These are phyloP conservation scores for Pythium phragmiticola DNA, from an alignment of 352 stramenopile species.

Conservation along the genomic window DNA sequence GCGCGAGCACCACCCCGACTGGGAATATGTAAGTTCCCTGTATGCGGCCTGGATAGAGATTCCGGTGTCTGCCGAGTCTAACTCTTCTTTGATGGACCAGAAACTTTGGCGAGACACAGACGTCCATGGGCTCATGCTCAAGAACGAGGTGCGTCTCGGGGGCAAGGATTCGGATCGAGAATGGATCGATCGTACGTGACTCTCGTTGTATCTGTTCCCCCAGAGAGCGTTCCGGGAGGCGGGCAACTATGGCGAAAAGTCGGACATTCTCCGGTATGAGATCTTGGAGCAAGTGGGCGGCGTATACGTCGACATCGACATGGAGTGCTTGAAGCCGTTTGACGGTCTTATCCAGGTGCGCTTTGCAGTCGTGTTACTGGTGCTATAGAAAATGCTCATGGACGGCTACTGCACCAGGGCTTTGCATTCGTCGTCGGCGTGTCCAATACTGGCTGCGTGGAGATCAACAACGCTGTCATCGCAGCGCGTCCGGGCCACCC, in stretches of 20 bases:
- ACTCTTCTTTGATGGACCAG: slow-evolving; percentile 17
- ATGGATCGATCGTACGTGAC: not conserved
- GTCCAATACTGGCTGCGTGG: slow-evolving; percentile 63
- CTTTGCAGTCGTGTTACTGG: not conserved
- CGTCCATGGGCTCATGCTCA: slow-evolving; percentile 23
- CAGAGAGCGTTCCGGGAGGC: slow-evolving; percentile 45
- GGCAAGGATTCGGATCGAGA: not conserved
- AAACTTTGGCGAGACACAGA: slow-evolving; percentile 56
- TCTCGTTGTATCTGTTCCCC: not conserved
- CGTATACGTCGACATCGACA: slow-evolving; percentile 72
- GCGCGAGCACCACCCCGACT: slow-evolving; percentile 37
- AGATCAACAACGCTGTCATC: slow-evolving; percentile 79
- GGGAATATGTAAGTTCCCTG: slow-evolving; percentile 24
- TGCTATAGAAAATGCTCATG: not conserved
- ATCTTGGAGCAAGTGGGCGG: slow-evolving; percentile 52
- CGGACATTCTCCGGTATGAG: slow-evolving; percentile 76
- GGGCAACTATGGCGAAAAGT: slow-evolving; percentile 67
- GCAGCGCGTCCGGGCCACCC: slow-evolving; percentile 30
- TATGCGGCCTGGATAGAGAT: slow-evolving; percentile 12
- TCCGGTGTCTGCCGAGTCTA: not conserved
- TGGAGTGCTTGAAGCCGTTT: slow-evolving; percentile 57
- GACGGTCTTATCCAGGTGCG: slow-evolving; percentile 35
- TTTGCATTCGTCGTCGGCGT: slow-evolving; percentile 56
- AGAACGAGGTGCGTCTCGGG: slow-evolving; percentile 35
- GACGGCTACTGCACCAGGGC: slow-evolving; percentile 11